Evolutionary conservation across 164 flowering plant genomes (phyloP).

Genomic region (Vitis rupestris): DNA sequence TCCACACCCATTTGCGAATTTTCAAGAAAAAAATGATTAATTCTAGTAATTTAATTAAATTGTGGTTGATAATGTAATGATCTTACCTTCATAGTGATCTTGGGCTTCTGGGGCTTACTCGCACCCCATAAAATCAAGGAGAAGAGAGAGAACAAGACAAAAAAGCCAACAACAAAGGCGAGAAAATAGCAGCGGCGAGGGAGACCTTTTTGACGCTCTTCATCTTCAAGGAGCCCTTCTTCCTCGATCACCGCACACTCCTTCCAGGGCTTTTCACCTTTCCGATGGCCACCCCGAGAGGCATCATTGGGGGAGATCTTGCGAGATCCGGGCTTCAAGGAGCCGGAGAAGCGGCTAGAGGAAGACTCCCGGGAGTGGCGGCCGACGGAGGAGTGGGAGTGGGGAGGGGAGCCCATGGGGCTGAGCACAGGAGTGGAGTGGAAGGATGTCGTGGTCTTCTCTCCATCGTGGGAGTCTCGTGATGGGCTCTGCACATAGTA

Average conservation of each 20-base stretch:
- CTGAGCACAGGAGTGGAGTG: conserved; percentile 83
- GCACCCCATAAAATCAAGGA: conserved; percentile 77
- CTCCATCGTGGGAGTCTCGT: conserved; percentile 72
- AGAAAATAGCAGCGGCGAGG: conserved; percentile 72
- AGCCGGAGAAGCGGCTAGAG: conserved; percentile 74
- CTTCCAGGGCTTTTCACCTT: conserved; percentile 52
- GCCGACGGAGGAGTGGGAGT: conserved; percentile 78
- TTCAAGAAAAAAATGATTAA: not conserved
- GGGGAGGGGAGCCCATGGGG: conserved; percentile 82
- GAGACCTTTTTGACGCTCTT: conserved; percentile 26
- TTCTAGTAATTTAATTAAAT: not conserved
- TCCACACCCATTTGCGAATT: not conserved
- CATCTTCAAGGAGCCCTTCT: conserved; percentile 75
- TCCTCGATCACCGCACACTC: conserved; percentile 71
- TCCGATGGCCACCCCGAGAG: conserved; percentile 26
- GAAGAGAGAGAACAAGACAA: conserved; percentile 62
- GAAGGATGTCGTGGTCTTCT: conserved; percentile 65
- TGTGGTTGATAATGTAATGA: too few species aligned
- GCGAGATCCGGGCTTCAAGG: conserved; percentile 67
- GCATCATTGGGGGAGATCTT: conserved; percentile 54
- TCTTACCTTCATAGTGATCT: conserved; percentile 57
- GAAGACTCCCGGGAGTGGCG: conserved; percentile 89
- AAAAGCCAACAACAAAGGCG: conserved; percentile 63
- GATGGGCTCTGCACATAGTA: conserved; percentile 84
- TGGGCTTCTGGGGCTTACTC: conserved; percentile 69